Conservation (phyloP, 2,329 filamentous ascomycete species). For the Monilinia fructigena region DNA sequence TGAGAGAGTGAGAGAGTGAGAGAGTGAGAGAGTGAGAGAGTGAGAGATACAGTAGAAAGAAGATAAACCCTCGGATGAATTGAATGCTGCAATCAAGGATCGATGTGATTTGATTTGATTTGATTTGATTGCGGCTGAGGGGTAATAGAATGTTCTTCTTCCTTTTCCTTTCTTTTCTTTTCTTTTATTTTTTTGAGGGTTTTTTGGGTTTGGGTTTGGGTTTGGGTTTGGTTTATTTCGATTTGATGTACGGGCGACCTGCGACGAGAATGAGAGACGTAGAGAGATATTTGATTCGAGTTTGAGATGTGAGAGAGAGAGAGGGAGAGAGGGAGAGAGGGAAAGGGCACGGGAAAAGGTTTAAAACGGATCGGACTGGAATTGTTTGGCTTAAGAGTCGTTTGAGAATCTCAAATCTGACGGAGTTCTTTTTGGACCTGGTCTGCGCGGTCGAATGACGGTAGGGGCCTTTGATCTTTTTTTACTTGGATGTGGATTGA, state of each 20-base stretch:
- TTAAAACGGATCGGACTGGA: constrained; percentile 18
- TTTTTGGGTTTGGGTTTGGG: too few relatives aligned
- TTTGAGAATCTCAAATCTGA: constrained; percentile 22
- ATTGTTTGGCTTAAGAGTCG: constrained; percentile 16
- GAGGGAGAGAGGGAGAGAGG: background rate
- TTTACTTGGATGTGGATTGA: background rate
- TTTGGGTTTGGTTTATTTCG: background rate
- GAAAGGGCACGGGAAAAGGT: constrained; percentile 17
- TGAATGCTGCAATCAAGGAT: constrained; percentile 3
- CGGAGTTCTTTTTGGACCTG: background rate
- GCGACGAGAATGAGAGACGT: constrained; percentile 25
- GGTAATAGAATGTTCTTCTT: background rate
- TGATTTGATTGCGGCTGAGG: background rate
- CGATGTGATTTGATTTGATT: too few relatives aligned
- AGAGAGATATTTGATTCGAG: constrained; percentile 8
- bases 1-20: background rate
- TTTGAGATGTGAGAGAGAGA: constrained; percentile 7
- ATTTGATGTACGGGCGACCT: constrained; percentile 19
- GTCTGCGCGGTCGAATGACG: constrained; percentile 11
- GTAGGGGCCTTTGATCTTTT: constrained; percentile 14
- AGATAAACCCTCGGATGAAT: background rate
- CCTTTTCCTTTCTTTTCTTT: background rate
- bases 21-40: background rate
- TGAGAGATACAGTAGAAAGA: background rate
- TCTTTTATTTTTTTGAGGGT: background rate